Evolutionary conservation across 768 basidiomycete species (phyloP), one percentile per base, ranked within the genome.

Genomic region (Naganishia randhawae): DNA sequence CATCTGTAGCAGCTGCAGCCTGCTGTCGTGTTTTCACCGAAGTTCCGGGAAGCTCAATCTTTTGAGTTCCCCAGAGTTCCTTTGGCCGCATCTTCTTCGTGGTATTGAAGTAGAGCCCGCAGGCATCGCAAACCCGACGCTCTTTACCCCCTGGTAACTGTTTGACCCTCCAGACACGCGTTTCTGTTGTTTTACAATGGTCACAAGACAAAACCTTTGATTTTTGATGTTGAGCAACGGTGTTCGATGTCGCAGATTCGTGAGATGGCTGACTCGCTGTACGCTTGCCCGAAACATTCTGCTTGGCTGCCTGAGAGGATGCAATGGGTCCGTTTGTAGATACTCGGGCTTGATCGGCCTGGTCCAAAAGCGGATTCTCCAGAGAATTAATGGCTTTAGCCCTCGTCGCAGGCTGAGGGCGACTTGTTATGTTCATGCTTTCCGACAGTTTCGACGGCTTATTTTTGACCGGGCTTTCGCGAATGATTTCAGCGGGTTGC

Each of bases 31-130:
- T 42, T 19, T 42, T 35, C 6, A 65, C 65, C n/a, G 52, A 54
- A 42, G 53, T 31, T 25, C 52, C 51, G 7, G 69, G 50, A 37
- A 65, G 41, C 29, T 64, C 51, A 22, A 39, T 61, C 22, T 45
- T 31, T n/a, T 67, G 48, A 27, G 66, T 54, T 1, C 65, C 65
- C 69, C 69, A 70, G 14, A 70, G 48, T 41, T 67, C 48, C 42
- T 57, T 70, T 0, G 69, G 69, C 22, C 69, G 32, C 69, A 70
- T 70, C 61, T 67, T 66, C 48, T 70, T 70, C 1, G 52, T 70
- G 17, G 62, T 55, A 45, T 70, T 70, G 50, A 70, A 70, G 39
- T 70, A 70, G 29, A 70, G 41, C 1, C 69, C 69, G 50, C 69
- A 70, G 19, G 65, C 69, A 31, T 70, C 53, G 61, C 69, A 70